Percentiles rank a stretch among this genome's conserved stretches.
phyloP scores from a whole-genome alignment of 768 basidiomycete species.

The Crucibulum laeve region DNA sequence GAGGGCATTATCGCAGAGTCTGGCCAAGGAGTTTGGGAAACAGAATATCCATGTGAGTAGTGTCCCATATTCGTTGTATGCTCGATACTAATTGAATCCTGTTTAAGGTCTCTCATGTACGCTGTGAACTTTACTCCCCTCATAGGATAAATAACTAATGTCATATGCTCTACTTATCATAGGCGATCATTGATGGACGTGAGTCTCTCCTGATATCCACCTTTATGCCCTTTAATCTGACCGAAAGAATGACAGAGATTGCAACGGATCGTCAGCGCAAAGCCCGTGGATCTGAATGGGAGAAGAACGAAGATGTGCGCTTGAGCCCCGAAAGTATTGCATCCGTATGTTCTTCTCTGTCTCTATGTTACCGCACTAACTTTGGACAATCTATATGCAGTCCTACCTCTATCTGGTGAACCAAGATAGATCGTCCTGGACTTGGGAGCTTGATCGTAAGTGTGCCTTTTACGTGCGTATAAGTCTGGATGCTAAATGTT shows the following conservation, averaged over 20 bases:
- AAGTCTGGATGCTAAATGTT: not conserved
- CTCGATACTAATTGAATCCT: not conserved
- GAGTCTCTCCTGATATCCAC: constrained; percentile 8
- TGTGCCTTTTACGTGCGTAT: constrained; percentile 1
- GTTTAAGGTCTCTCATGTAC: constrained; percentile 58
- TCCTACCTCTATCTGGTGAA: constrained; percentile 61
- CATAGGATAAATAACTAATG: constrained; percentile 1
- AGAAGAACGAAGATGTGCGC: constrained; percentile 38
- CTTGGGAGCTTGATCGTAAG: constrained; percentile 79
- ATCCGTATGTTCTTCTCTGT: constrained; percentile 33
- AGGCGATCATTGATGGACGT: constrained; percentile 73
- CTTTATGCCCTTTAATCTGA: not conserved
- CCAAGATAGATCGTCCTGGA: constrained; percentile 71
- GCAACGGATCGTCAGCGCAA: constrained; percentile 24
- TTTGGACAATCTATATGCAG: constrained; percentile 25
- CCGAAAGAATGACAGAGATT: constrained; percentile 22
- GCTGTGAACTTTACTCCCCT: constrained; percentile 16
- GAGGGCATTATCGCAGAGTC: constrained; percentile 62
- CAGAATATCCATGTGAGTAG: constrained; percentile 65
- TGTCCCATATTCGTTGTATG: not conserved
- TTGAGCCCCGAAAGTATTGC: constrained; percentile 70
- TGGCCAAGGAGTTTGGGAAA: constrained; percentile 72
- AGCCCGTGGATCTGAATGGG: constrained; percentile 31
- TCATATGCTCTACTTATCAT: not conserved
- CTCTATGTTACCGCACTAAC: not conserved